Evolutionary conservation across 2,329 filamentous ascomycete species (phyloP).

Genomic region (Lasiodiplodia hormozganensis): DNA sequence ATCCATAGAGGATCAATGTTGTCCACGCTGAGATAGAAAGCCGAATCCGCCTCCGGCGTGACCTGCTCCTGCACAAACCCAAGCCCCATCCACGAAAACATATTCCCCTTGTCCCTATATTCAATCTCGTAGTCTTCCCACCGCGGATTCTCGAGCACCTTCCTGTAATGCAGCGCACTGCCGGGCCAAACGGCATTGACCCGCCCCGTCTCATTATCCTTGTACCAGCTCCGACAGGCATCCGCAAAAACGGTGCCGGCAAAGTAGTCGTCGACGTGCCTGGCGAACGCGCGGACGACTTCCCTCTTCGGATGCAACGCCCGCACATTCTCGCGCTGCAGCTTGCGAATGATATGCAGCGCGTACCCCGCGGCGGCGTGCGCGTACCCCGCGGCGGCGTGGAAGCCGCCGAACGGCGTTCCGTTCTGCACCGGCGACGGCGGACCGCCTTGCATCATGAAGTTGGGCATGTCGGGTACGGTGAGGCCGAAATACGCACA

Average conservation of each 20-base stretch:
- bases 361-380: no score
- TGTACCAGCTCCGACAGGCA: slow-evolving; percentile 43
- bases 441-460: slow-evolving; percentile 51
- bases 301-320: slow-evolving; percentile 55
- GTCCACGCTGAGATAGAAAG: no score
- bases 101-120: slow-evolving; percentile 26
- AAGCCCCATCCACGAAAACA: no score
- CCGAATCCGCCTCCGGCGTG: no score
- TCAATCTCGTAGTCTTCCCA: slow-evolving; percentile 53
- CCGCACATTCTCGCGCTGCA: slow-evolving; percentile 56
- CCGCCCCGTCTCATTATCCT: slow-evolving; percentile 52
- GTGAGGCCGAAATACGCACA: slow-evolving; percentile 56
- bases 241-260: slow-evolving; percentile 39
- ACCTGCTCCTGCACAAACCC: no score
- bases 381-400: slow-evolving; percentile 51
- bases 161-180: slow-evolving; percentile 46
- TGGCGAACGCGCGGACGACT: slow-evolving; percentile 60
- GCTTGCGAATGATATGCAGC: slow-evolving; percentile 57
- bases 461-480: slow-evolving; percentile 54
- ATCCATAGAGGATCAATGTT: no score
- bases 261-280: slow-evolving; percentile 49
- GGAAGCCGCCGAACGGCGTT: slow-evolving; percentile 49
- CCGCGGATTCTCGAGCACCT: slow-evolving; percentile 45
- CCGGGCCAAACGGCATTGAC: slow-evolving; percentile 50
- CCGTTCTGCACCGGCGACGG: slow-evolving; percentile 51